A percentile compares a stretch with the other conserved stretches of the same genome.
phyloP scores from a whole-genome alignment of 129 eudicot species.

The Escallonia rubra region DNA sequence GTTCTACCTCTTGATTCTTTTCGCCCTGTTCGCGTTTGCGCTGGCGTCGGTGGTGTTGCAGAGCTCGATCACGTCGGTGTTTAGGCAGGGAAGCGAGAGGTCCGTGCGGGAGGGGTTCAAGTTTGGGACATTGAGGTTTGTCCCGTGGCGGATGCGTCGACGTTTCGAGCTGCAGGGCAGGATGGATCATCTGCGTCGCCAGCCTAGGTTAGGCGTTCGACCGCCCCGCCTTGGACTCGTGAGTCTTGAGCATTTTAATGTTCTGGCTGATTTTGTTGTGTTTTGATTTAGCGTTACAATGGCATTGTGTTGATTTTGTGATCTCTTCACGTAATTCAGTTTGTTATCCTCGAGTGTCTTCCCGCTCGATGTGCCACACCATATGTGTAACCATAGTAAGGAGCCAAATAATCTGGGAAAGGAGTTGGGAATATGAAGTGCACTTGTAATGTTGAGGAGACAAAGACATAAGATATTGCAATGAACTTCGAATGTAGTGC shows the following conservation, averaged over 20 bases:
- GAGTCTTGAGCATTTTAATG: constrained; percentile 18
- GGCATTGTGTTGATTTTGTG: not conserved
- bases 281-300: not conserved
- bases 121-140: constrained; percentile 74
- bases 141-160: constrained; percentile 15
- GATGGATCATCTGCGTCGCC: constrained; percentile 37
- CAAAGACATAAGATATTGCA: too few relatives aligned
- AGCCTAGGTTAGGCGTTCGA: constrained; percentile 49
- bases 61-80: constrained; percentile 56
- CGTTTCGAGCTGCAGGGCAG: constrained; percentile 28
- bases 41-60: constrained; percentile 71
- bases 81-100: constrained; percentile 28
- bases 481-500: too few relatives aligned
- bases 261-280: not conserved
- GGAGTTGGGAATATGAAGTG: too few relatives aligned
- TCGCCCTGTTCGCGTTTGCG: constrained; percentile 54
- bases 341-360: too few relatives aligned
- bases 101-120: constrained; percentile 42
- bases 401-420: too few relatives aligned
- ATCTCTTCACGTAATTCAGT: too few relatives aligned
- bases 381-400: too few relatives aligned
- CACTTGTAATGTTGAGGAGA: too few relatives aligned
- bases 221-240: constrained; percentile 81
- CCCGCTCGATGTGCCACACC: too few relatives aligned
- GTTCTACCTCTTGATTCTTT: constrained; percentile 41